A percentile compares a stretch with the other conserved stretches of the same genome.
These are phyloP conservation scores for Thoreauomyces humboldtii DNA, from an alignment of 192 early-diverging fungal genomes.

Conservation along the genomic window DNA sequence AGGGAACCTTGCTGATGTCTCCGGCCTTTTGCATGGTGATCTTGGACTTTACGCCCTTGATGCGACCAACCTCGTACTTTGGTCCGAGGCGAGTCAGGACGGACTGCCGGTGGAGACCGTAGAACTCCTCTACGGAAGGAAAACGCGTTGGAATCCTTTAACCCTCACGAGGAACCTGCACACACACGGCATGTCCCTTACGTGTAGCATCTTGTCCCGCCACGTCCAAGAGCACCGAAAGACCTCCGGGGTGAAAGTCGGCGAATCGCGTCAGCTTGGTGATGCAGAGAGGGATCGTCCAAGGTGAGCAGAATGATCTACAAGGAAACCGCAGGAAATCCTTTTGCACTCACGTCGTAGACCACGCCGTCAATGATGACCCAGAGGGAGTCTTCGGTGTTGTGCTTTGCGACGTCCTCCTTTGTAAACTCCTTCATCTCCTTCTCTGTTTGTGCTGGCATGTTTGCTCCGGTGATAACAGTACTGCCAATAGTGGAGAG, in stretches of 20 bases:
- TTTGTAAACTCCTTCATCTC: conserved; percentile 44
- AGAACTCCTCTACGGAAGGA: conserved; percentile 36
- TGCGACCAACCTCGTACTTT: conserved; percentile 20
- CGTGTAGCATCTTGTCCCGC: conserved; percentile 49
- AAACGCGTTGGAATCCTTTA: conserved; percentile 8
- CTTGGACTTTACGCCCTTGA: conserved; percentile 34
- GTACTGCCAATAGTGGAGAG: too few relatives aligned
- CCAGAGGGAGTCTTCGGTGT: conserved; percentile 70
- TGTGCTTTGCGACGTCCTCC: conserved; percentile 72
- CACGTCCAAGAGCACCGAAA: conserved; percentile 31
- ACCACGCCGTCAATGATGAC: conserved; percentile 77
- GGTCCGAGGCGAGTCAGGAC: conserved; percentile 28
- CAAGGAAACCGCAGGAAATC: too few relatives aligned
- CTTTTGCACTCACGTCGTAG: not conserved
- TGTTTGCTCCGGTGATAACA: too few relatives aligned
- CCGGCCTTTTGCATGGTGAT: conserved; percentile 34
- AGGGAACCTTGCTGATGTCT: conserved; percentile 33
- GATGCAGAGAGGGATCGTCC: conserved; percentile 14
- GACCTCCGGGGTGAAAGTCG: conserved; percentile 40
- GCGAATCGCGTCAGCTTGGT: conserved; percentile 40
- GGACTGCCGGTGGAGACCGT: conserved; percentile 44
- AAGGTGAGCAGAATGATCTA: not conserved
- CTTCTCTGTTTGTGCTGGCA: too few relatives aligned
- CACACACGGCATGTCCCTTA: not conserved
- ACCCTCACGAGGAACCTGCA: not conserved